Evolutionary conservation across 805 yeast genomes (phyloP).

Genomic region (Saccharomyces mikatae): DNA sequence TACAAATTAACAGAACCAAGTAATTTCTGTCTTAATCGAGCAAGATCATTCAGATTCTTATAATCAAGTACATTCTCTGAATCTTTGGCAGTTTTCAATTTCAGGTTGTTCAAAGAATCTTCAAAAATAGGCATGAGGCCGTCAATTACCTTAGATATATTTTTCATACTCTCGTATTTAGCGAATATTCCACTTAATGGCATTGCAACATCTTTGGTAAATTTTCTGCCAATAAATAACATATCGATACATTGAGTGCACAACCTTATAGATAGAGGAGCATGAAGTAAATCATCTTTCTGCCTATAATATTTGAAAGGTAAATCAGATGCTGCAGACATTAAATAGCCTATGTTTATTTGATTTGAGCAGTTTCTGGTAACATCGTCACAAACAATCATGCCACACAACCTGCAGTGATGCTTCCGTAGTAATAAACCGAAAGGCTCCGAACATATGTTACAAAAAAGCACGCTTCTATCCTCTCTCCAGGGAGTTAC

Average conservation of each 20-base stretch:
- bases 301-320: slow-evolving; percentile 11
- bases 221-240: slow-evolving; percentile 50
- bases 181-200: slow-evolving; percentile 33
- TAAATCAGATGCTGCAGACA: slow-evolving; percentile 21
- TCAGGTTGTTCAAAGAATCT: slow-evolving; percentile 22
- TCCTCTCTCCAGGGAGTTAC: slow-evolving; percentile 64
- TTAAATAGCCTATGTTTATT: slow-evolving; percentile 41
- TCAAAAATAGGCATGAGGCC: slow-evolving; percentile 39
- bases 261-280: slow-evolving; percentile 40
- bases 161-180: slow-evolving; percentile 36
- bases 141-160: slow-evolving; percentile 33
- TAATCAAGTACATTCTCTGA: slow-evolving; percentile 17
- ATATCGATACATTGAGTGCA: slow-evolving; percentile 63
- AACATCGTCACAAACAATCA: slow-evolving; percentile 64
- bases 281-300: slow-evolving; percentile 12
- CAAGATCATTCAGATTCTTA: slow-evolving; percentile 31
- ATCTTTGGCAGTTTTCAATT: slow-evolving; percentile 28
- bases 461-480: slow-evolving; percentile 42
- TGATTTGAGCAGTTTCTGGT: slow-evolving; percentile 62
- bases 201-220: slow-evolving; percentile 32
- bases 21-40: slow-evolving; percentile 37
- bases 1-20: slow-evolving; percentile 43
- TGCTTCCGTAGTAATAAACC: slow-evolving; percentile 60
- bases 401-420: slow-evolving; percentile 88
- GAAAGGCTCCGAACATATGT: slow-evolving; percentile 54